Evolutionary conservation across 139 green algal genomes (phyloP).

Genomic region (Haematococcus lacustris): DNA sequence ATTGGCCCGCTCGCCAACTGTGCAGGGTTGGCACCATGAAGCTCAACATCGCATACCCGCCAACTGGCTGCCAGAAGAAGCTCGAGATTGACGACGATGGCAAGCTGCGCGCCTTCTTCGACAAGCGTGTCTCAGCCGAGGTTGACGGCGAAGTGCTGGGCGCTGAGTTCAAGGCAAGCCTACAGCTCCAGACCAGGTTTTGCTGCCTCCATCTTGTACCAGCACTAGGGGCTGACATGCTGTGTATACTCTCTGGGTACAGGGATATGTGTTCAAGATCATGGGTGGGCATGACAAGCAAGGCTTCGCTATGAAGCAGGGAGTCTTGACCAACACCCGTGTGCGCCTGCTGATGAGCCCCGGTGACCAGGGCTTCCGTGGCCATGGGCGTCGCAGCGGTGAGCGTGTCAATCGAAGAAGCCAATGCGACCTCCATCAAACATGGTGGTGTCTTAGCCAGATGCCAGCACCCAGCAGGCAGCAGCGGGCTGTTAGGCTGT

Average conservation of each 20-base stretch:
- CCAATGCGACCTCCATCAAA: too few species aligned
- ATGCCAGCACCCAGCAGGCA: too few species aligned
- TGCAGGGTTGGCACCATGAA: constrained; percentile 73
- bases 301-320: constrained; percentile 99
- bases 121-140: constrained; percentile 92
- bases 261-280: constrained; percentile 99
- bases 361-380: constrained; percentile 89
- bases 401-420: too few species aligned
- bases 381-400: constrained; percentile 86
- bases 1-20: too few species aligned
- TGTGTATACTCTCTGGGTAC: constrained; percentile 26
- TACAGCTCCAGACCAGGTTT: background rate
- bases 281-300: constrained; percentile 98
- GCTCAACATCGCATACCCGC: constrained; percentile 98
- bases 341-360: constrained; percentile 90
- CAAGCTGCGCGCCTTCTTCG: constrained; percentile 98
- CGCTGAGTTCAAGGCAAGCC: constrained; percentile 71
- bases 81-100: constrained; percentile 97
- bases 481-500: too few species aligned
- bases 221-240: background rate
- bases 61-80: constrained; percentile 98
- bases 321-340: constrained; percentile 87
- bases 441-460: too few species aligned
- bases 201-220: background rate
- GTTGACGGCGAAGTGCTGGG: constrained; percentile 89